Percentiles rank a stretch among this genome's conserved stretches.
Conservation (phyloP, 192 early-diverging fungal genomes). For the Coemansia sp. region DNA sequence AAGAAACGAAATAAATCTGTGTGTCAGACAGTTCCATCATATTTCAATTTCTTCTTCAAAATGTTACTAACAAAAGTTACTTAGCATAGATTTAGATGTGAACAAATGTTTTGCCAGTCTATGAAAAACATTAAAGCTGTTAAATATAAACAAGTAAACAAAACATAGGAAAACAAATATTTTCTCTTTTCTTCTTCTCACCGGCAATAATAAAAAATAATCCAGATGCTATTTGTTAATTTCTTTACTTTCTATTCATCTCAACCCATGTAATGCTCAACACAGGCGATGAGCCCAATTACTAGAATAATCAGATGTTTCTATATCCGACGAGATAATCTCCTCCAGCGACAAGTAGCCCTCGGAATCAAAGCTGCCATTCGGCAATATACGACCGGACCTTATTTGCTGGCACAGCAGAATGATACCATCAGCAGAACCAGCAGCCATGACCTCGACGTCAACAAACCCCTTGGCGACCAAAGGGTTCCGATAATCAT, state of each 20-base stretch:
- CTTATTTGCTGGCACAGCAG: conserved; percentile 26
- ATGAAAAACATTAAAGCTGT: too few relatives aligned
- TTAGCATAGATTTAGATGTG: too few relatives aligned
- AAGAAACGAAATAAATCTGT: neutral
- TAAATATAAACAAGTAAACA: too few relatives aligned
- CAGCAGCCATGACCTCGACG: conserved; percentile 35
- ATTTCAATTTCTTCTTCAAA: neutral
- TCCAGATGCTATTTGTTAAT: too few relatives aligned
- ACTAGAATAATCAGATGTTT: conserved; percentile 19
- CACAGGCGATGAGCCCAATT: neutral
- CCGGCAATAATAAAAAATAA: neutral
- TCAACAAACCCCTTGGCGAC: neutral
- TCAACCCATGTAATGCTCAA: neutral
- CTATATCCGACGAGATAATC: conserved; percentile 36
- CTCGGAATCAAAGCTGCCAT: neutral
- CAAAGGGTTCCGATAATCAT: neutral
- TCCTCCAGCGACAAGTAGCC: conserved; percentile 42
- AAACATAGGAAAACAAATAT: too few relatives aligned
- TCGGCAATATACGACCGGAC: neutral
- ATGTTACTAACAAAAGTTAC: neutral
- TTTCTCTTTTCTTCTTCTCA: neutral
- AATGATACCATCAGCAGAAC: conserved; percentile 27
- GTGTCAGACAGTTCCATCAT: neutral
- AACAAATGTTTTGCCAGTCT: too few relatives aligned
- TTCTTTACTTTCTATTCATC: too few relatives aligned